Evolutionary conservation across 371 early-diverging fungal genomes (phyloP).

Genomic region (Mortierella sp.): DNA sequence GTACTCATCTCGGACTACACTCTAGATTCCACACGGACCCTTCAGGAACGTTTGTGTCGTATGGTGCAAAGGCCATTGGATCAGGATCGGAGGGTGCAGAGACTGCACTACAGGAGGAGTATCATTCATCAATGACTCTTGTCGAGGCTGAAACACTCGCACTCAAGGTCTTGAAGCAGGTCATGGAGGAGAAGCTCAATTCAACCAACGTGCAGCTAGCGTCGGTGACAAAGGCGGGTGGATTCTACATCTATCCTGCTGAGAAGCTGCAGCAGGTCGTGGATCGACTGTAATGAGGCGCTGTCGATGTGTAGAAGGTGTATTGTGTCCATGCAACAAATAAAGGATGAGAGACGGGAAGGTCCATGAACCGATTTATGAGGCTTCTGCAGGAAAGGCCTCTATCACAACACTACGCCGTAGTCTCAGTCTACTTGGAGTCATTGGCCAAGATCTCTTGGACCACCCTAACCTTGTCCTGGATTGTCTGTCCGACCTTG

Average conservation of each 20-base stretch:
- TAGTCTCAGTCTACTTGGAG: neutral
- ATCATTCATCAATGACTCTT: slow-evolving; percentile 88
- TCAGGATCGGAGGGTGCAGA: slow-evolving; percentile 99
- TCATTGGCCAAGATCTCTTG: slow-evolving; percentile 50
- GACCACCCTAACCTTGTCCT: slow-evolving; percentile 50
- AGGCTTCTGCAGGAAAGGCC: too few species aligned
- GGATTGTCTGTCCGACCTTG: slow-evolving; percentile 47
- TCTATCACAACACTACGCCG: too few species aligned
- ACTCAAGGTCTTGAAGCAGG: slow-evolving; percentile 97
- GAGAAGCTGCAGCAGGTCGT: slow-evolving; percentile 77
- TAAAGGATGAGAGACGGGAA: too few species aligned
- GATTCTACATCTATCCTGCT: slow-evolving; percentile 82
- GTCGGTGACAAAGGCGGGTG: slow-evolving; percentile 83
- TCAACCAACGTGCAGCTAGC: slow-evolving; percentile 96
- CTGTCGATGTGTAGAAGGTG: slow-evolving; percentile 4
- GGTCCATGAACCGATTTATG: too few species aligned
- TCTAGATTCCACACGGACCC: slow-evolving; percentile 93
- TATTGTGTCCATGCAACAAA: neutral
- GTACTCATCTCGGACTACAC: too few species aligned
- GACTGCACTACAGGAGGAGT: slow-evolving; percentile 96
- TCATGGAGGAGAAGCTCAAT: slow-evolving; percentile 99
- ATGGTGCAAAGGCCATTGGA: slow-evolving; percentile 97
- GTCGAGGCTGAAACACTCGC: slow-evolving; percentile 90
- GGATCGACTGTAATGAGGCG: slow-evolving; percentile 74
- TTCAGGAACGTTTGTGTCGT: slow-evolving; percentile 94